These are phyloP conservation scores for Xylaria sp. DNA, from an alignment of 2,329 filamentous ascomycete species.

Conservation along the genomic window DNA sequence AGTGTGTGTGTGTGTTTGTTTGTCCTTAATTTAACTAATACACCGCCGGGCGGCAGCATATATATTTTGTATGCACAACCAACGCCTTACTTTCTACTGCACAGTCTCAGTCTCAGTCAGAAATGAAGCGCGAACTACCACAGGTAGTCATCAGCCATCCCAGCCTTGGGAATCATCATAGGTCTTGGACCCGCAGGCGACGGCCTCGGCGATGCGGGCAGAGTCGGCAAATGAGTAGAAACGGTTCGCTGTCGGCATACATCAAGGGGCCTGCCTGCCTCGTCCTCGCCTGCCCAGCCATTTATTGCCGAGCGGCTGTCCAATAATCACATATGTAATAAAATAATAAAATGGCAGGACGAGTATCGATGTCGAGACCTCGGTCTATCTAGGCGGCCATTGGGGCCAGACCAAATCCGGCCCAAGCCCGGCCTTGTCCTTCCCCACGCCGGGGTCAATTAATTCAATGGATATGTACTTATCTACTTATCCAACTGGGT, in stretches of 20 bases:
- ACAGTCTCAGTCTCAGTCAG: background rate
- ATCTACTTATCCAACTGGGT: no score
- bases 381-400: background rate
- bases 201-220: slow-evolving; percentile 8
- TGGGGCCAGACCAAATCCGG: background rate
- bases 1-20: no score
- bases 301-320: background rate
- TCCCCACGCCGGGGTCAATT: slow-evolving; percentile 1
- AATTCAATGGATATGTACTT: no score
- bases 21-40: background rate
- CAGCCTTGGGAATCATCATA: slow-evolving; percentile 6
- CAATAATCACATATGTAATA: background rate
- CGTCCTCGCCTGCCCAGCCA: slow-evolving; percentile 7
- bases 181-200: background rate
- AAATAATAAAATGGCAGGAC: background rate
- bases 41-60: background rate
- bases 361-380: background rate
- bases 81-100: background rate
- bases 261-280: background rate
- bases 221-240: slow-evolving; percentile 4
- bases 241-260: slow-evolving; percentile 6
- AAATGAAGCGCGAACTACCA: background rate
- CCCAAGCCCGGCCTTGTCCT: background rate
- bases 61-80: background rate
- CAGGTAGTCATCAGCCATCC: background rate